Base-by-base conservation (phyloP, 140 eudicot species). In the Oenanthe javanica region DNA sequence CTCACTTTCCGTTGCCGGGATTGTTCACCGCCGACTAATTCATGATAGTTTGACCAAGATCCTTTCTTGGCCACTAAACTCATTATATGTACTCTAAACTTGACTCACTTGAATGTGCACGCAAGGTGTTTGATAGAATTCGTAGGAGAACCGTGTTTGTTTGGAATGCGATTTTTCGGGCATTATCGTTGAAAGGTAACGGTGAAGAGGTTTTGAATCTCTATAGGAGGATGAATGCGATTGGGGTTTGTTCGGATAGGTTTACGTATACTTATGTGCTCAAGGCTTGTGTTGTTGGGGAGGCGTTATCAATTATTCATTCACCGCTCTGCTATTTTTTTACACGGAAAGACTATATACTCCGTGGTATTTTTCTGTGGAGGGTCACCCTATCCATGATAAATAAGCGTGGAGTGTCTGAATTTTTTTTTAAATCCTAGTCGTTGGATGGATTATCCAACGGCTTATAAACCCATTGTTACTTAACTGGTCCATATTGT, bases 251-350 rank as follows among this genome's bases (percentile, higher is more conserved):
- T 31, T 89, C 94, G 8, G 98, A 94, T 86, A 83, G 98, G 92
- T 94, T 92, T 82, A 94, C 97, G 36, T 90, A 94, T 75, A 94
- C 98, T 0, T 92, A 89, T 82, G 88, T 87, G 46, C 90, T 94
- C 2, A 94, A 94, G 84, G 98, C 98, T 0, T 94, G 98, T 87
- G 97, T 90, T 61, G 96, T 84, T 6, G 82, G 91, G 0, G 97
- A 92, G 89, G 25, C 83, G 54, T 83, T 74, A 31, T 31, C 31
- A 31, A 31, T 31, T 31, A 31, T 31, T 31, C 31, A 31, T 31
- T 31, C 31, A 31, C 31, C 31, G 31, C 31, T 31, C 31, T 1
- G 31, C 31, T 31, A 31, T 31, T 31, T 31, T 31, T 31, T 31
- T 31, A 31, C 31, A 31, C 31, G 31, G 31, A 31, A 31, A 31